phyloP scores from a whole-genome alignment of 805 yeast genomes.

The Nematodospora valgi region DNA sequence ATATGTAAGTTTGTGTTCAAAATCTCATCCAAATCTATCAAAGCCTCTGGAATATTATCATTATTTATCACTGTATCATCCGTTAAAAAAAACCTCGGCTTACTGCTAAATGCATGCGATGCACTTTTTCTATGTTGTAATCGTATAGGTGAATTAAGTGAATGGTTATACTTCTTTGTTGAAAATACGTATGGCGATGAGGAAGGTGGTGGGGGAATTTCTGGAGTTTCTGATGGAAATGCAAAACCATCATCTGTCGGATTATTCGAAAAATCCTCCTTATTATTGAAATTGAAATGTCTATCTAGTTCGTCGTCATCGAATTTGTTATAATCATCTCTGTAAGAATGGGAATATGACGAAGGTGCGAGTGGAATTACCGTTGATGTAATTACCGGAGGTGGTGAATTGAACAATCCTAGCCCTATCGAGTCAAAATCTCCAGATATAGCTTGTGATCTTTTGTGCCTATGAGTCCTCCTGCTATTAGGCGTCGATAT shows the following conservation, averaged over 20 bases:
- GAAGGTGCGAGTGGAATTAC: slow-evolving; percentile 4
- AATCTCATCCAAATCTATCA: slow-evolving; percentile 39
- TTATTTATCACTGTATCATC: slow-evolving; percentile 8
- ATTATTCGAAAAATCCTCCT: slow-evolving; percentile 30
- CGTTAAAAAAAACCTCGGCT: slow-evolving; percentile 10
- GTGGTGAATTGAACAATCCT: slow-evolving; percentile 34
- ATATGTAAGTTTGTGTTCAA: slow-evolving; percentile 30
- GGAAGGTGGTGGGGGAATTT: slow-evolving; percentile 4
- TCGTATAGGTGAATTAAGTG: slow-evolving; percentile 33
- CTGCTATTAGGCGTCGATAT: slow-evolving; percentile 21
- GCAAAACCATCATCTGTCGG: slow-evolving; percentile 19
- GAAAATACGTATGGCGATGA: slow-evolving; percentile 14
- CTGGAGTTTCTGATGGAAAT: slow-evolving; percentile 21
- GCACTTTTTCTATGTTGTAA: slow-evolving; percentile 5
- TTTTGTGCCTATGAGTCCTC: slow-evolving; percentile 71
- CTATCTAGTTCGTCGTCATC: slow-evolving; percentile 16
- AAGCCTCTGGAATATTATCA: slow-evolving; percentile 31
- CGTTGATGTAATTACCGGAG: slow-evolving; percentile 6
- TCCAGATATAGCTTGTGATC: slow-evolving; percentile 87
- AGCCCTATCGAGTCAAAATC: slow-evolving; percentile 60
- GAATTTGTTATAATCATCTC: neutral
- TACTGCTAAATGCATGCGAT: slow-evolving; percentile 1
- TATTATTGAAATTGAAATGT: slow-evolving; percentile 32
- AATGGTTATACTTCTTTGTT: slow-evolving; percentile 2
- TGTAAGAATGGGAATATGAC: neutral